Evolutionary conservation across 768 basidiomycete species (phyloP), one percentile per base, ranked within the genome.

Genomic region (Lentinus brumalis): DNA sequence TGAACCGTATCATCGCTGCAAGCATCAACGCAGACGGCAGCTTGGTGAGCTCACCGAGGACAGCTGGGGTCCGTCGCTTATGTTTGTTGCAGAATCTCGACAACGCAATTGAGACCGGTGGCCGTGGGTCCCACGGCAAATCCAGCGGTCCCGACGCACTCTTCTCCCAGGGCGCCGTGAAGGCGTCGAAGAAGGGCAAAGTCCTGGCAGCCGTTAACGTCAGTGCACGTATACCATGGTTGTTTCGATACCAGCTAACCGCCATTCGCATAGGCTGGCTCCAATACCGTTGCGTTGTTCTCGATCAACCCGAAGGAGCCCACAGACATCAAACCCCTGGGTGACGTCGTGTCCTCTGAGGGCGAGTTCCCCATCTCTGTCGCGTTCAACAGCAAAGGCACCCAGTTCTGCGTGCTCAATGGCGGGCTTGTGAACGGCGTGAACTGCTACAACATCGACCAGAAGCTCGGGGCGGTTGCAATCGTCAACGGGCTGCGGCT

Each of bases 361-460:
- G 82, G 83, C 15, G 79, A 84, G 55, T 83, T 83, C 75, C 82
- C 82, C 15, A 71, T 84, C 58, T 79, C 81, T 0, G 53, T 79
- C 18, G 71, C 74, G 2, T 71, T 77, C 60, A 76, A 75, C 62
- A 57, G 61, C 26, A 68, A 68, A 29, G 75, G 72, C 15, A 70
- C 58, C 50, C 67, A 62, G 5, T 65, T 74, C 5, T 78, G 77
- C 49, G 75, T 71, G 3, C 65, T 76, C 29, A 77, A 78, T 56
- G 75, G 74, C 40, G 77, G 77, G 11, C 60, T 57, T 45, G 66
- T 71, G 32, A 76, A 76, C 62, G 73, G 74, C 21, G 76, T 78
- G 14, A 79, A 81, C 57, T 83, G 83, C 70, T 83, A 75, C 69
- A 71, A 67, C 31, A 74, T 79, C 31, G 79, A 84, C 69, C 66